Base-by-base conservation (phyloP, 1,284 basidiomycete species). In the Cryptococcus sp. region DNA sequence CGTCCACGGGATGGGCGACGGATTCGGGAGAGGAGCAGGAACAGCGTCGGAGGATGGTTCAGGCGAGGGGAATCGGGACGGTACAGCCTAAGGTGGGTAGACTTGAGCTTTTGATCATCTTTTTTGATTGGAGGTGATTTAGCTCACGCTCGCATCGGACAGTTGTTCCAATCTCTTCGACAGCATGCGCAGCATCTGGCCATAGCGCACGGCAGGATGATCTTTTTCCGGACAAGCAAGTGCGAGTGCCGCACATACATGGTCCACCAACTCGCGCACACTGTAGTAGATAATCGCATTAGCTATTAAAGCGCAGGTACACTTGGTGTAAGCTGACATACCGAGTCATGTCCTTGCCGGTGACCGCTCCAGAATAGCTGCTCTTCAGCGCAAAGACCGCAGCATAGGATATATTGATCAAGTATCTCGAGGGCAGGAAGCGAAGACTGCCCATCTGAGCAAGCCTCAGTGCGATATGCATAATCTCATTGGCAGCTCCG, bases 401-500 rank as follows among this genome's bases (percentile, higher is more conserved):
- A 20, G 68, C 70, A 61, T 74, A 77, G 3, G 73, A 73, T 62
- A 77, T 75, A 53, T 77, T 77, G 64, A 73, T 75, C 23, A 77
- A 61, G 50, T 75, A 75, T 35, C 75, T 57, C 23, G 64, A 67
- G 2, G 78, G 78, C 20, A 80, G 66, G 55, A 71, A 78, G 2
- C 69, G 60, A 20, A 80, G 61, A 13, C 67, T 72, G 2, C 76
- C 77, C 55, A 68, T 63, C 40, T 73, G 71, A 17, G 69, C 72
- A 0, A 79, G 64, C 15, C 72, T 64, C 4, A 77, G 62, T 40
- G 76, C 76, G 43, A 77, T 76, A 30, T 67, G 52, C 35, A 80
- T 65, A 5, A 80, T 69, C 61, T 80, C 74, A 25, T 71, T 67
- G n/a, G 76, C 77, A 0, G 78, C 75, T 40, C 77, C 75, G 52